Evolutionary conservation across 2,329 filamentous ascomycete genomes (phyloP), one percentile per base, ranked within the genome.

Genomic region (Diplodia seriata): DNA sequence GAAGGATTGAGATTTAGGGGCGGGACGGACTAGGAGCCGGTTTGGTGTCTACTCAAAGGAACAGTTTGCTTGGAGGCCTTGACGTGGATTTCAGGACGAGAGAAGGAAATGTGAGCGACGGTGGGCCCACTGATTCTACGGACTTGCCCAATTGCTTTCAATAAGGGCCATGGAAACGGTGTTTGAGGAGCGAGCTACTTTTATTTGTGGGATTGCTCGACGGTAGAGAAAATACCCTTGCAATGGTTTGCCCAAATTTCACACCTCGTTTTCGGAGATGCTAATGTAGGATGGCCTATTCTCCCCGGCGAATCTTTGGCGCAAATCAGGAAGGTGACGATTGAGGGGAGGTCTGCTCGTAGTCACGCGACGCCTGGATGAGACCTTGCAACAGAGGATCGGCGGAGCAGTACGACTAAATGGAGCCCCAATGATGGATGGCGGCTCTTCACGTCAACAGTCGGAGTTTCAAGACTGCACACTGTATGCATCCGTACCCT

Each of bases 151-250:
- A 49, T 31, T 51, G 59, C 47, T 51, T 63, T 31, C 50, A 63
- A 51, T 29, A 63, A 36, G 47, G 47, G 47, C 43, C 43, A 63
- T 63, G 29, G 43, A 29, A 38, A 47, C 14, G 59, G 59, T 63
- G 59, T 63, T 63, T 38, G 18, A 12, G 43, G 59, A 18, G 59
- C 59, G 50, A 14, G 15, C 29, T 50, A 38, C 31, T n/a, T 63
- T 51, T n/a, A n/a, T 51, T 36, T 14, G 43, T 18, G 59, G 57
- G 47, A 38, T 36, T 49, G 43, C 11, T 51, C n/a, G 47, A 51
- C 47, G 59, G 43, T 63, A 63, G 59, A 63, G 50, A 62, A 51
- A 63, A 47, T 50, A 29, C 56, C 59, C 29, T 50, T 51, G 33
- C 38, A n/a, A 62, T 50, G 59, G 59, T 51, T 63, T 47, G 59